Base-by-base conservation (phyloP, 345 rosid species). In the Eucalyptus sp. region DNA sequence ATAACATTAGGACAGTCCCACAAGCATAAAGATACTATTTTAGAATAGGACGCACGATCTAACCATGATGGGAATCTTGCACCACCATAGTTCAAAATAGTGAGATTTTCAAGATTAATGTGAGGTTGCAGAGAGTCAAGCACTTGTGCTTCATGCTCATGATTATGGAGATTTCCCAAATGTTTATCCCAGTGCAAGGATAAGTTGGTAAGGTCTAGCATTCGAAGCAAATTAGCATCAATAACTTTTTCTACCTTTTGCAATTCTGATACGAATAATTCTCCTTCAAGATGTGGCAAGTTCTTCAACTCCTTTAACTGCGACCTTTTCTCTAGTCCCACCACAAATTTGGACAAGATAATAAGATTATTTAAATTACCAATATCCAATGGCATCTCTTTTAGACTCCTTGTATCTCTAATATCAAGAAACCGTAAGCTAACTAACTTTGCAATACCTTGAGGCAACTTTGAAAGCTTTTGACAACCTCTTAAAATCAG, bases 321-420 rank as follows among this genome's bases (percentile, higher is more conserved):
- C 1, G 4, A 27, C 33, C 68, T 1, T 62, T 62, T 62, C 4
- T 60, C 1, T 6, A 0, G 33, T 29, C 68, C 17, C 0, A 62
- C 68, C 33, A 62, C 4, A 62, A 62, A 62, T 3, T 62, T 62
- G 33, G 31, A 62, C 1, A 62, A 62, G 17, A 62, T 29, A 27
- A 14, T 62, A 27, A 62, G 68, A 62, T 62, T 13, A 8, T 62
- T 13, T 14, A 62, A 62, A 62, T 62, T 27, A 62, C 33, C 1
- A 0, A 62, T 12, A 27, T 0, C 16, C 68, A 27, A 27, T 0
- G 68, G 68, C 17, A 62, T 62, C 68, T 62, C 68, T 13, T 62
- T 62, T 27, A 62, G 33, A 13, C 33, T 62, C 4, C 0, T 0
- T 3, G 8, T 29, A 62, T 62, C 31, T 62, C 33, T 62, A 27